Evolutionary conservation across 2,329 filamentous ascomycete genomes (phyloP), one percentile per base, ranked within the genome.

Genomic region (Xylariales sp.): DNA sequence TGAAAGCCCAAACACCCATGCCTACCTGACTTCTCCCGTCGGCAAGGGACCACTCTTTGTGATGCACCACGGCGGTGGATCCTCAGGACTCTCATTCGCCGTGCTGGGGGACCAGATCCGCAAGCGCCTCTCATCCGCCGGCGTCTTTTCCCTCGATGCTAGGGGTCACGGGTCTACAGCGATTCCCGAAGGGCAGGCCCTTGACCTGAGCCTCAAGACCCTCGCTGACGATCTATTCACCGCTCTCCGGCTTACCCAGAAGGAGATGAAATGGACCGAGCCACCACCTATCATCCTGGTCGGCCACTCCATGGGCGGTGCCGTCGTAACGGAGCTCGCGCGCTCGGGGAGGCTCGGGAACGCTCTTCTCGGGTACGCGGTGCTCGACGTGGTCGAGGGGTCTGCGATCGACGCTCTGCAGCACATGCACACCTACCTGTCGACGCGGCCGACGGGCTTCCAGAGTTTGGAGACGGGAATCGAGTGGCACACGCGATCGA

Each of bases 371-470:
- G 96, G 93, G 23, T 97, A 95, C 80, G 93, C 90, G 3, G 94
- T 98, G 7, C 84, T 99, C 16, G 96, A 99, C 80, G 93, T 99
- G 4, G 96, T 99, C 34, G 96, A 99, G 80, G 93, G 96, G 10
- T 97, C 93, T 0, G 96, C 96, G 41, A 95, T 99, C 80, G 96
- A 98, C 78, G 95, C 96, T 2, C 85, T 99, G 61, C 90, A 94
- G 79, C 94, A 92, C 79, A 99, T 99, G 96, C 91, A 96, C 72
- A 91, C 90, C 3, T 97, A 97, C 79, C 86, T 99, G 23, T 90
- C 92, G 1, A 94, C 91, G 4, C 87, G 96, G 28, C 96, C 96
- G 0, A 83, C 84, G 8, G 88, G 90, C 1, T 99, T 99, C 75
- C 83, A 89, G n/a, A 91, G 89, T 12, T 74, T 97, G 18, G 86